Evolutionary conservation across 2,329 filamentous ascomycete genomes (phyloP), one percentile per base, ranked within the genome.

Genomic region (Ophiobolus disseminans): DNA sequence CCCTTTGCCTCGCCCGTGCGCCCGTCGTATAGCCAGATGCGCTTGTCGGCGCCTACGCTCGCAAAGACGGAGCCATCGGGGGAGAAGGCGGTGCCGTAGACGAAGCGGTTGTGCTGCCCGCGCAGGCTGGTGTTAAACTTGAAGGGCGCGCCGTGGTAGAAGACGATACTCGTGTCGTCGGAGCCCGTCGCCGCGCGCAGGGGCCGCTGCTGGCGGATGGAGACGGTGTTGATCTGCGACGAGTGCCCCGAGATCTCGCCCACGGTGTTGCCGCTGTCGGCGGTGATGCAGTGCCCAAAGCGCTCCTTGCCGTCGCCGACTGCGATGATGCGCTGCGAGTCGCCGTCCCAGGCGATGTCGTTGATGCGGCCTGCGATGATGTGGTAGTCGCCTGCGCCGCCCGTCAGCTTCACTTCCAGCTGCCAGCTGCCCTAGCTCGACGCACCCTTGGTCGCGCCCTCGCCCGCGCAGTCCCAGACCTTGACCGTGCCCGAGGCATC

Each of bases 341-440:
- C 94, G 48, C 92, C 93, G 67, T 97, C 94, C 92, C 94, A 99
- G 1, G 91, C 93, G 58, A 99, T 85, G 72, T 99, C 94, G 71
- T 96, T 96, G 76, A 99, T 93, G 44, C 90, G 88, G 10, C 94
- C 94, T 25, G 90, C 91, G 66, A 97, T 92, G 75, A 97, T 97
- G 68, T 86, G 83, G 75, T 96, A 97, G 75, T 97, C 93, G 60
- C 92, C 82, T 82, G 54, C 13, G 35, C 5, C n/a, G 26, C 26
- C 34, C n/a, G 56, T 69, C 56, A 70, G 66, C 60, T 54, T 63
- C 53, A 60, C 55, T 61, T 51, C 47, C 10, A 20, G n/a, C 16
- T 31, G 20, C 28, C 30, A n/a, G 19, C 7, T 14, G 30, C 30
- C 30, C n/a, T 6, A n/a, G n/a, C 3, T 14, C 30, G n/a, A 58